Percentiles rank a stretch among this genome's conserved stretches.
phyloP scores from a whole-genome alignment of 202 grass and related monocot species.

The Hordeum pubiflorum region DNA sequence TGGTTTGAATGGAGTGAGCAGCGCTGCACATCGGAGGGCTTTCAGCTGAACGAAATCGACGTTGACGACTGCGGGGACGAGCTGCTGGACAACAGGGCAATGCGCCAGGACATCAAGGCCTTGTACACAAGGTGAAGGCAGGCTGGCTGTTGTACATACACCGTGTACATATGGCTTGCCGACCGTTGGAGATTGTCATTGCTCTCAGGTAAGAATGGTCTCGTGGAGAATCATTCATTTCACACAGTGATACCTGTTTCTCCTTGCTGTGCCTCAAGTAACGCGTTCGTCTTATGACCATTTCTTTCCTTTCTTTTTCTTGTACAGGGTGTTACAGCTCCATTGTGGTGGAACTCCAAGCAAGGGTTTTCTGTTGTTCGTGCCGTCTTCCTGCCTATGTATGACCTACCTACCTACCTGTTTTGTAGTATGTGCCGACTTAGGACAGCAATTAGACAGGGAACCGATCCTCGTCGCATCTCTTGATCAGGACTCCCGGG shows the following conservation, averaged over 20 bases:
- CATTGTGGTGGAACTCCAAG: not conserved
- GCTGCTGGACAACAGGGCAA: constrained; percentile 48
- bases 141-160: not conserved
- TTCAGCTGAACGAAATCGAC: constrained; percentile 54
- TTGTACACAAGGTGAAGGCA: constrained; percentile 70
- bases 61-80: constrained; percentile 47
- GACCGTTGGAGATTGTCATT: not conserved
- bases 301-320: not conserved
- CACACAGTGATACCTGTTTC: not conserved
- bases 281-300: not conserved
- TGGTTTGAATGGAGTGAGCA: constrained; percentile 98
- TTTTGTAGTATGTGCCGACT: constrained; percentile 26
- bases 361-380: not conserved
- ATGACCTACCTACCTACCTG: not conserved
- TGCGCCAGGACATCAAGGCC: constrained; percentile 64
- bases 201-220: constrained; percentile 14
- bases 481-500: not conserved
- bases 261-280: not conserved
- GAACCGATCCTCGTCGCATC: not conserved
- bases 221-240: not conserved
- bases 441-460: not conserved
- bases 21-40: constrained; percentile 47
- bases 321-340: constrained; percentile 20
- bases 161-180: constrained; percentile 26
- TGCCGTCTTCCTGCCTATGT: constrained; percentile 1